Evolutionary conservation across 1,139 yeast genomes (phyloP), one percentile per base, ranked within the genome.

Genomic region (Saccharomycopsis hybrid): DNA sequence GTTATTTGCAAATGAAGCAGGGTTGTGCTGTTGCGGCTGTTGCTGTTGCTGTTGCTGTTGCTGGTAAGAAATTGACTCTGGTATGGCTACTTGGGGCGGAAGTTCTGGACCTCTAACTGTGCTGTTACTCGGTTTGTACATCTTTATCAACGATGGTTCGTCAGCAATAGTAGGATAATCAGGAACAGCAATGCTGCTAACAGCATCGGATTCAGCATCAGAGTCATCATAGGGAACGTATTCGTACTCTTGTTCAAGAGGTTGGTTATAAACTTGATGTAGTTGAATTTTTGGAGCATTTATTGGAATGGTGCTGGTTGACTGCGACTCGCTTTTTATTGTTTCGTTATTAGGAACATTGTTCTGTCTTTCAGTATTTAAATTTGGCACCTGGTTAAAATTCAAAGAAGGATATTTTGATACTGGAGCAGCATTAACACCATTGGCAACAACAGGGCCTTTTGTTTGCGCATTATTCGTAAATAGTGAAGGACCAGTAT

Each of bases 101-200:
- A 8, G 35, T 11, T 31, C 11, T 11, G 7, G 35, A 18, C 18
- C 18, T 11, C 11, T 11, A 11, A 31, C 35, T 8, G 35, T 8
- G 35, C 11, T 11, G 11, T 31, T 31, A 31, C 35, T 31, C 5
- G 48, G 43, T 11, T 49, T 44, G 37, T 49, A 49, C 42, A 41
- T 42, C 30, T 49, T 44, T 3, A 46, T 32, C 5, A 49, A 27
- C 40, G 47, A 46, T 25, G 52, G 52, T 28, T 49, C 52, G 33
- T 46, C 47, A 5, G 46, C 49, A 27, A 49, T 31, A 8, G 39
- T 18, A 24, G 52, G 52, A 42, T 49, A 49, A 18, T 46, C 52
- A 3, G 52, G 52, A 5, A 49, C 50, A 4, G 32, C 18, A 25
- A 49, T 49, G 27, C 49, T 47, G 13, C 43, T 43, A 5, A 46